These are phyloP conservation scores for Clathrus columnatus DNA, from an alignment of 768 basidiomycete species.

Conservation along the genomic window DNA sequence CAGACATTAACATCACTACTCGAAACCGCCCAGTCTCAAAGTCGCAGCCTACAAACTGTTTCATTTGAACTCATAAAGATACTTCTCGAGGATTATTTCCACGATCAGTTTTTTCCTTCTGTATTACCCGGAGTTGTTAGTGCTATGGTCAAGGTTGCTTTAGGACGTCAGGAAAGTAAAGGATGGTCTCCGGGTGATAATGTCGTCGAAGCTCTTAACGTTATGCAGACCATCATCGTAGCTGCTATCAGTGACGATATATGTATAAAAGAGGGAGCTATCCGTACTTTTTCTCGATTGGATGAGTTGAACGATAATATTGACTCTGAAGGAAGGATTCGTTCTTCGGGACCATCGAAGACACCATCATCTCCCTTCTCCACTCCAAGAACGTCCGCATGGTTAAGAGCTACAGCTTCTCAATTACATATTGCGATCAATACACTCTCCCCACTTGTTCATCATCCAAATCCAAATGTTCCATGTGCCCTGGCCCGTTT, in stretches of 20 bases:
- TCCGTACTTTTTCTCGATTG: conserved; percentile 46
- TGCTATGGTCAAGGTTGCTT: conserved; percentile 59
- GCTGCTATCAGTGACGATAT: conserved; percentile 58
- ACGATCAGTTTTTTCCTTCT: conserved; percentile 46
- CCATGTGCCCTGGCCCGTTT: conserved; percentile 48
- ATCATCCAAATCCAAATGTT: conserved; percentile 63
- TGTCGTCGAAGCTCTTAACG: conserved; percentile 47
- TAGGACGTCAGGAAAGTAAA: conserved; percentile 33
- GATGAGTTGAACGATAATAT: conserved; percentile 45
- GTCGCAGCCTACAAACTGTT: conserved; percentile 50
- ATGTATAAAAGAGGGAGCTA: conserved; percentile 52
- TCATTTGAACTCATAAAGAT: conserved; percentile 52
- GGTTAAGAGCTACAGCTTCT: conserved; percentile 74
- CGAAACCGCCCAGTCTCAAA: conserved; percentile 42
- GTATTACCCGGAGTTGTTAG: conserved; percentile 83
- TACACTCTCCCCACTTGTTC: conserved; percentile 57
- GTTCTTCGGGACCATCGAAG: neutral
- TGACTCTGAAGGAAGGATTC: neutral
- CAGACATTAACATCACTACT: conserved; percentile 76
- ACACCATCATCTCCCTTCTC: conserved; percentile 25
- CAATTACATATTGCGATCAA: conserved; percentile 82
- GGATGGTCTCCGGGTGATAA: conserved; percentile 68
- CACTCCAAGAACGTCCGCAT: conserved; percentile 58
- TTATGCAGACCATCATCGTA: conserved; percentile 47
- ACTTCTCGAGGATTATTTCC: conserved; percentile 36